Base-by-base conservation (phyloP, 2,329 filamentous ascomycete genomes). In the Epichloe sibirici region DNA sequence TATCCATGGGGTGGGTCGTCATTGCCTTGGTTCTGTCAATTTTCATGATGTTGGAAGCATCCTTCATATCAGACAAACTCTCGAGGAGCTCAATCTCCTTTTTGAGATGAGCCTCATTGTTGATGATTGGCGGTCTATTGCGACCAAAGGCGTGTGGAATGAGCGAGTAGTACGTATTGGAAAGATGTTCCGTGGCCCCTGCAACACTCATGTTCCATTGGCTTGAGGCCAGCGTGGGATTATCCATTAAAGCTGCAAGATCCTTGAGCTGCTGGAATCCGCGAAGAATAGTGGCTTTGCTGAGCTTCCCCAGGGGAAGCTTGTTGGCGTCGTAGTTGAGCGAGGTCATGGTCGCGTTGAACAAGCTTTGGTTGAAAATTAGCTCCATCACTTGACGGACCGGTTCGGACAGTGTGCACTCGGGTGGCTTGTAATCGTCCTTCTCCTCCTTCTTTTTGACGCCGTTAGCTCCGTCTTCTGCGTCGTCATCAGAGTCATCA, bases 141-240 rank as follows among this genome's bases (percentile, higher is more conserved):
- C 88, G 83, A 8, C 88, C 87, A 65, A 93, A 91, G 35, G 72
- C 78, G 62, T 95, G 89, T 0, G 90, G 90, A 56, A 95, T 94
- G 42, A 86, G 71, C 0, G 85, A 86, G 66, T 90, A 93, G 68
- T 88, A 95, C 11, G 75, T 71, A 61, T 94, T 90, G 35, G 88
- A 90, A 2, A 91, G 70, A 0, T 77, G 63, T 58, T 86, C 81
- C 1, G 76, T 74, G 0, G 80, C 78, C 1, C 57, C 44, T 5
- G 50, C 25, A 31, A 71, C 63, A 3, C 56, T 54, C 42, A 63
- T 71, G 4, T 62, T 61, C 61, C 80, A 77, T 43, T 70, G 63
- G 11, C 68, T 65, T 0, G 59, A 51, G 0, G 79, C 78, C 0
- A 79, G 64, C 4, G 63, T 60, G 0, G 72, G 68, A 54, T 82